Base-by-base conservation (phyloP, 2,329 filamentous ascomycete species). In the Alternaria metachromatica region DNA sequence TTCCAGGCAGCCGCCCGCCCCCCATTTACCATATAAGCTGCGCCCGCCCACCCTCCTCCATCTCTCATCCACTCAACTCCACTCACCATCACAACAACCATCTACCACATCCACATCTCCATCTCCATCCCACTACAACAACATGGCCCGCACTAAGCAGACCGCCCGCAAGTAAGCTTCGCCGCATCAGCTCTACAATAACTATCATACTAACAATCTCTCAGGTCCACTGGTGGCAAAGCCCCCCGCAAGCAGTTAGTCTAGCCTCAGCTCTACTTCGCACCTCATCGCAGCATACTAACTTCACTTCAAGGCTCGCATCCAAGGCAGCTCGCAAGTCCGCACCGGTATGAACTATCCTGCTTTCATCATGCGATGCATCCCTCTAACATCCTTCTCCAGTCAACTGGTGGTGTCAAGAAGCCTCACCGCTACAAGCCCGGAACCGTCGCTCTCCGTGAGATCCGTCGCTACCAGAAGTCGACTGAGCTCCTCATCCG, bases 271-370 rank as follows among this genome's bases (percentile, higher is more conserved):
- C 53, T 10, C 13, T n/a, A 15, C 53, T 43, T 44, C 11, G 7
- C 33, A 44, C 28, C 53, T 25, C 53, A 45, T 30, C 53, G 12
- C 43, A 26, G 15, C 48, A 21, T 51, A 51, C 53, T 55, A 45
- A 55, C 25, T 30, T 15, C 3, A 6, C 41, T 30, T 44, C 23
- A 18, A 55, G 53, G 90, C 94, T 98, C 81, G 95, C 95, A 78
- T 97, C 94, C 88, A 97, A 97, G 92, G 96, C 95, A 75, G 95
- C 96, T 80, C 94, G 96, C 87, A 99, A 99, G 91, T 94, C 91
- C 78, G 95, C 96, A 67, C 96, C 96, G 8, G 50, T 55, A 4
- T 30, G 58, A 49, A 20, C 5, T 13, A 5, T 3, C 15, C 1
- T 37, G 23, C 13, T 6, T 1, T 26, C 28, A 30, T 30, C 28